Evolutionary conservation across 1,284 basidiomycete genomes (phyloP).

Genomic region (Tilletiopsis washingtonensis): DNA sequence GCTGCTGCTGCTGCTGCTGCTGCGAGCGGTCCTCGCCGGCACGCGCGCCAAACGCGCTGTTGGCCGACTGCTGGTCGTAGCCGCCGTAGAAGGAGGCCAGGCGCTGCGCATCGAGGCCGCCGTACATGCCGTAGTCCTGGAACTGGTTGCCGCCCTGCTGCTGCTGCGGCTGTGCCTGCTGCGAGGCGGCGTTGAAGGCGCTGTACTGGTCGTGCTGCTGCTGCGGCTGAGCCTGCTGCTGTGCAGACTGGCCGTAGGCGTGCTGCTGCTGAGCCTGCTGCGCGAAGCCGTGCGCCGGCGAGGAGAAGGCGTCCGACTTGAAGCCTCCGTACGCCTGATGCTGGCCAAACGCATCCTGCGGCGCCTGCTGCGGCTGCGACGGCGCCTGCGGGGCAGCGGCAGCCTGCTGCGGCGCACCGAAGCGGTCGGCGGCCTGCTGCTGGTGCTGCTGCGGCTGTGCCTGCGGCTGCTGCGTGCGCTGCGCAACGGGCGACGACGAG

Average conservation of each 20-base stretch:
- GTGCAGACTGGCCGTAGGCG: conserved; percentile 15
- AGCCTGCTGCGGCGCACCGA: conserved; percentile 7
- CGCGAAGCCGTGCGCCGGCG: neutral
- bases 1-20: neutral
- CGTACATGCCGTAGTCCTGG: conserved; percentile 31
- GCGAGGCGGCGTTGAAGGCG: neutral
- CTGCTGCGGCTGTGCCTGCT: neutral
- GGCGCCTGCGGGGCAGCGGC: no score
- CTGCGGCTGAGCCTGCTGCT: conserved; percentile 13
- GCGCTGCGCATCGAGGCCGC: conserved; percentile 36
- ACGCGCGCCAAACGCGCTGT: conserved; percentile 22
- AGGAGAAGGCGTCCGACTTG: conserved; percentile 9
- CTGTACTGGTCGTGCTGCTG: conserved; percentile 25
- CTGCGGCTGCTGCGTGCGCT: conserved; percentile 7
- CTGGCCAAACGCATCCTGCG: conserved; percentile 11
- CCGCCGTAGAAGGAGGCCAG: conserved; percentile 37
- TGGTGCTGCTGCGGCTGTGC: conserved; percentile 12
- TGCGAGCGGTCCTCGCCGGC: conserved; percentile 10
- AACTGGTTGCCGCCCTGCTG: neutral
- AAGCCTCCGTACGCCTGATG: conserved; percentile 29
- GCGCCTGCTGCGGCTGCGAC: neutral
- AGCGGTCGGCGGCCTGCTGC: no score
- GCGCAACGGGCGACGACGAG: neutral
- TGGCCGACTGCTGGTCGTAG: conserved; percentile 29
- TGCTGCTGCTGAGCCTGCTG: conserved; percentile 6